Evolutionary conservation across 257 asterid genomes (phyloP).

Genomic region (Lycium barbarum): DNA sequence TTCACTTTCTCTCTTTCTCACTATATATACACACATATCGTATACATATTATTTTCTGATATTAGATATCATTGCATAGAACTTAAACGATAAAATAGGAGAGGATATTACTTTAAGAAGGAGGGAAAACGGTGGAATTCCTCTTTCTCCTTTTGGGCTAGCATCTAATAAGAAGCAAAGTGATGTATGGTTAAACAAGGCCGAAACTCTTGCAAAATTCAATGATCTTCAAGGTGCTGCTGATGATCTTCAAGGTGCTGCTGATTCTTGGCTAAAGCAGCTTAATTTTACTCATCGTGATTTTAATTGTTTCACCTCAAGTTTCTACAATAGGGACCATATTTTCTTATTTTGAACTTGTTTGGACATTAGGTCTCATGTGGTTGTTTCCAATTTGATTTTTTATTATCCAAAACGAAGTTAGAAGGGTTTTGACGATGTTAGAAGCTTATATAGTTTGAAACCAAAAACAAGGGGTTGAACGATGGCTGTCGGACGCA

Average conservation of each 20-base stretch:
- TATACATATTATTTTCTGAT: no score
- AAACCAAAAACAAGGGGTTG: no score
- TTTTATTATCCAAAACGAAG: not conserved
- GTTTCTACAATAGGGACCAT: not conserved
- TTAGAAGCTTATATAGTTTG: no score
- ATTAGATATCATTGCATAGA: no score
- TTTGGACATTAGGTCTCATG: not conserved
- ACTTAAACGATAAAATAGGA: no score
- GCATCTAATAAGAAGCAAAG: constrained; percentile 31
- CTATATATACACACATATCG: no score
- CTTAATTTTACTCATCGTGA: constrained; percentile 42
- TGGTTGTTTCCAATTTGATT: not conserved
- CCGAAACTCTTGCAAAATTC: constrained; percentile 38
- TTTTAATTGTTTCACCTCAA: constrained; percentile 38
- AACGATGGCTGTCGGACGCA: no score
- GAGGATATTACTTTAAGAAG: no score
- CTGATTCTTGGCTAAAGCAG: constrained; percentile 48
- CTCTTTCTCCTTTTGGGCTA: not conserved
- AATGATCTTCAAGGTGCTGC: constrained; percentile 27
- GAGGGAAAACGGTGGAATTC: constrained; percentile 21
- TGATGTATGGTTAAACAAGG: constrained; percentile 54
- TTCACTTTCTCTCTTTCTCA: no score
- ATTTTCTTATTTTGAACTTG: not conserved
- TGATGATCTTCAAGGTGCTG: constrained; percentile 29
- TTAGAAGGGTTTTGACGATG: no score